Conservation (phyloP, 2,329 filamentous ascomycete species). For the Ophiostoma novo-ulmi region DNA sequence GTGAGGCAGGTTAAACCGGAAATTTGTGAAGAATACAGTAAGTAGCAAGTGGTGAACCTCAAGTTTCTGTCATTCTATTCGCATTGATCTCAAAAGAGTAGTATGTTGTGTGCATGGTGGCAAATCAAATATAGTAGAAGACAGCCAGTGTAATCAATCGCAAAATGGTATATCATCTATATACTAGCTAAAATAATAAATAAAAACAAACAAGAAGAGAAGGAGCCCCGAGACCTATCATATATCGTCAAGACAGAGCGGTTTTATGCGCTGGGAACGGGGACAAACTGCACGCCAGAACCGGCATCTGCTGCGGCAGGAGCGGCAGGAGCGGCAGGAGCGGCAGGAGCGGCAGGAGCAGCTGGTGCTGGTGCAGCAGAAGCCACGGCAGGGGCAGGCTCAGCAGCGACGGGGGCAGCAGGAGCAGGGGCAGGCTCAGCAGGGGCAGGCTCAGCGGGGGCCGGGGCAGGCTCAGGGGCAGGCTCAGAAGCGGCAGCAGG, state of each 20-base stretch:
- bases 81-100: not conserved
- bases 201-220: not conserved
- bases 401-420: not conserved
- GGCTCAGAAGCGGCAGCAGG: not conserved
- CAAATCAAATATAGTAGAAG: not conserved
- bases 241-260: not conserved
- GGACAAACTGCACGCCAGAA: constrained; percentile 25
- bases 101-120: not conserved
- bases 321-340: constrained; percentile 5
- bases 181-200: constrained; percentile 6
- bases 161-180: constrained; percentile 11
- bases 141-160: not conserved
- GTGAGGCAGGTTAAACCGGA: not conserved
- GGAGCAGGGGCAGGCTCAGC: not conserved
- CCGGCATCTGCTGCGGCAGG: constrained; percentile 16
- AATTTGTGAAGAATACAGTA: not conserved
- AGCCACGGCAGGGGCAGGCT: not conserved
- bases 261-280: constrained; percentile 14
- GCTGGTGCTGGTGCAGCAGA: constrained; percentile 5
- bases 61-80: not conserved
- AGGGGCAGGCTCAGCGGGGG: not conserved
- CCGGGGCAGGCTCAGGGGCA: not conserved
- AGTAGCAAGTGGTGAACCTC: too few species aligned
- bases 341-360: not conserved
- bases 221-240: not conserved